phyloP scores from a whole-genome alignment of 2,329 filamentous ascomycete genomes.

The Sclerotinia subarctica region DNA sequence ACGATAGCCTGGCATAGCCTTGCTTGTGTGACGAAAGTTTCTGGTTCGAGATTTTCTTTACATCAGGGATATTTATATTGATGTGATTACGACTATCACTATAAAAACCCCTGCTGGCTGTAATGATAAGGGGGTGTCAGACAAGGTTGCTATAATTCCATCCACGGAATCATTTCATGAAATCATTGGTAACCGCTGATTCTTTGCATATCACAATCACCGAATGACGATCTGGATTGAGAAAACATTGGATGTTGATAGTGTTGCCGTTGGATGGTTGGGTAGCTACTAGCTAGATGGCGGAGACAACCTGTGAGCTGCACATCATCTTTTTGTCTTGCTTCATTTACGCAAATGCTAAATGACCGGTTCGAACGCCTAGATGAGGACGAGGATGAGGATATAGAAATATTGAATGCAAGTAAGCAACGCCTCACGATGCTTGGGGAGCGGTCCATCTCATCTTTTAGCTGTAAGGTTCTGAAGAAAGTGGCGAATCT shows the following conservation, averaged over 20 bases:
- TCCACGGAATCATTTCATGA: neutral
- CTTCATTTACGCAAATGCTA: neutral
- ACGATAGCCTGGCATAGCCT: neutral
- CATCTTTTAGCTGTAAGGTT: neutral
- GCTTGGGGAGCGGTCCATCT: no score
- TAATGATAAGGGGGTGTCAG: neutral
- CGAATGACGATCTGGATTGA: neutral
- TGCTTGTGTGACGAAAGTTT: conserved; percentile 2
- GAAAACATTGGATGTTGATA: neutral
- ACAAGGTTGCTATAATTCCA: neutral
- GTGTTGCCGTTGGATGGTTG: neutral
- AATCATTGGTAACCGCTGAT: neutral
- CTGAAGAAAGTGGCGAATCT: neutral
- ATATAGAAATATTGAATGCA: neutral
- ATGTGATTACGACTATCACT: conserved; percentile 3
- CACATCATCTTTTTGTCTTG: neutral
- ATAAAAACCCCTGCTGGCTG: neutral
- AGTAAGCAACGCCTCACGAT: neutral
- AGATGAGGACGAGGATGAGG: neutral
- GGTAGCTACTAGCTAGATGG: neutral
- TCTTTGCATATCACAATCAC: conserved; percentile 13
- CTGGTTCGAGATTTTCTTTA: conserved; percentile 1
- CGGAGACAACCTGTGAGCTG: neutral
- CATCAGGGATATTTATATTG: conserved; percentile 1
- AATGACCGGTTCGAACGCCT: neutral